Base-by-base conservation (phyloP, 441 rosid genomes). In the Pelargonium myrrhifolium region DNA sequence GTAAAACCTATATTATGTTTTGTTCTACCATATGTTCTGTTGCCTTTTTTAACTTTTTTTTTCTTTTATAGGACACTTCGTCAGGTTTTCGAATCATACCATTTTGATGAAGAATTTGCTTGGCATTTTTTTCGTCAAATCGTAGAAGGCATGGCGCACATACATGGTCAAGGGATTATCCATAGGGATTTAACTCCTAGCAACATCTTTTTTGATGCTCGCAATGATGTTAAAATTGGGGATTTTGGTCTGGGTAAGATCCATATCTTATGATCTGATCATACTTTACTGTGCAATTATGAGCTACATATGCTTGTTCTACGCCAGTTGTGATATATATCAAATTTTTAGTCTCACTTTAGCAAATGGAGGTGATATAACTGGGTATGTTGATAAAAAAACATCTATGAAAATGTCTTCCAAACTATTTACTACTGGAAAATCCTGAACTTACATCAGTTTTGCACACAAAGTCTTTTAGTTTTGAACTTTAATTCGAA, bases 171-270 rank as follows among this genome's bases (percentile, higher is more conserved):
- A 71, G 99, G 99, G 77, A 94, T 94, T 71, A 91, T 94, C 80
- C 99, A 94, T 84, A 85, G 99, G 42, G 99, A 94, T 82, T 82
- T 94, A 74, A 94, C 99, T n/a, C 99, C 99, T 0, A 94, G 76
- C 73, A 94, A 94, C 76, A 94, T 94, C 67, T 94, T 94, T 74
- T 94, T 91, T 82, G 97, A 88, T 84, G 91, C 99, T 47, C 97
- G 99, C 55, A 82, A 80, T 80, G 99, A 94, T 74, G 82, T 94
- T 75, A 94, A 94, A 80, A 94, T 94, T 75, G 97, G 99, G 20
- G 99, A 94, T 78, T 94, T 94, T 71, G 99, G 99, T 64, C 94
- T 94, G 67, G 99, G 99, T 94, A 85, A 78, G 93, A 66, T 69
- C 45, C 43, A 65, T 56, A 28, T 66, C 66, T 72, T 68, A 42